These are phyloP conservation scores for Mycena amicta DNA, from an alignment of 768 basidiomycete species.

Conservation along the genomic window DNA sequence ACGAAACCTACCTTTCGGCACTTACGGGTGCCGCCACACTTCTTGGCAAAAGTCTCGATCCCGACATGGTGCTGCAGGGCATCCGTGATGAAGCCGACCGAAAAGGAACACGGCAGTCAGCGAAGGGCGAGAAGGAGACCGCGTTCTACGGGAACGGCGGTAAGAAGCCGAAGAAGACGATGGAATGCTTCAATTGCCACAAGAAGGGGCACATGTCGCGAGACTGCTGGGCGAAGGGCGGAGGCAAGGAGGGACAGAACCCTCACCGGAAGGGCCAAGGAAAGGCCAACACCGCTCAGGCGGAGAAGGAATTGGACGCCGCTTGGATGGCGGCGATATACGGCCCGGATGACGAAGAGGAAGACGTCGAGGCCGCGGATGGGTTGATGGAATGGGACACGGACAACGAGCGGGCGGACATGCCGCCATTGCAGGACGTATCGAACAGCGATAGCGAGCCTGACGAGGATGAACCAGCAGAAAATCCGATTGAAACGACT, in stretches of 20 bases:
- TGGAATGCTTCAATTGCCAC: conserved; percentile 33
- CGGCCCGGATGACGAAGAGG: neutral
- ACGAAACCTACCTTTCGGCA: neutral
- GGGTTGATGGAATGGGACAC: neutral
- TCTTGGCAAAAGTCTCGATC: neutral
- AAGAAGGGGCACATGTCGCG: conserved; percentile 29
- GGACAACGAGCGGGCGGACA: neutral
- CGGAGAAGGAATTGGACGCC: neutral
- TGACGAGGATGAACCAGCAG: neutral
- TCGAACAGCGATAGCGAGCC: neutral
- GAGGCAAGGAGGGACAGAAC: conserved; percentile 38
- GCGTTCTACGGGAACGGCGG: neutral
- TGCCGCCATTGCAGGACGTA: neutral
- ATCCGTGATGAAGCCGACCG: neutral
- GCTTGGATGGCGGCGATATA: neutral
- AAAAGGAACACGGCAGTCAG: neutral
- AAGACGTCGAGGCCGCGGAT: neutral
- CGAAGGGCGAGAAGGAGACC: neutral
- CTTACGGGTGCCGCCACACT: neutral
- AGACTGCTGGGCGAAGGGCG: conserved; percentile 23
- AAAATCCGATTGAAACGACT: neutral
- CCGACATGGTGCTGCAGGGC: neutral
- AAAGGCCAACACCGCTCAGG: neutral
- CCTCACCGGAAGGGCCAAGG: conserved; percentile 11
- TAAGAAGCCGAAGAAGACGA: neutral